Evolutionary conservation across 2,329 filamentous ascomycete genomes (phyloP), one percentile per base, ranked within the genome.

Genomic region (Aspergillus spinulosporus): DNA sequence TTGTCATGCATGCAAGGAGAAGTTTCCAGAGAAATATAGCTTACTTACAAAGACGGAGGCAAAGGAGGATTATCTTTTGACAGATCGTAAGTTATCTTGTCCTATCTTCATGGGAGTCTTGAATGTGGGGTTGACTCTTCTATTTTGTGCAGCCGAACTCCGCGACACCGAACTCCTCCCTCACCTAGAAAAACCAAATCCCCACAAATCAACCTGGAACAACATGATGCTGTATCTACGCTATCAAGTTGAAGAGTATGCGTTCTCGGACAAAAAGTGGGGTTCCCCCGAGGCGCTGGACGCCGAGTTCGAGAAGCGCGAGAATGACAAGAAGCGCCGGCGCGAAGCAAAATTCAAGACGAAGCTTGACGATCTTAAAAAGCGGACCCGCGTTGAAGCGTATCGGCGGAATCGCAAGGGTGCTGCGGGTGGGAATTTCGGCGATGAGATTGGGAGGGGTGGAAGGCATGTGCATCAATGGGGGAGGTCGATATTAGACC

Each of bases 181-280:
- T 0, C 92, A 95, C 71, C 81, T 99, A 6, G 88, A 89, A 52
- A 87, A 88, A 36, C 93, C 94, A 1, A 99, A 99, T 66, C 94
- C 94, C 0, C 94, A 97, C 76, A 97, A 97, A 72, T 86, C 89
- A 0, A 92, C 92, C 57, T 99, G 92, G 90, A 92, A 97, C 73
- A 91, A 96, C 78, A 99, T 99, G 94, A 96, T 96, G 88, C 83
- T 99, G 2, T 99, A 94, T 71, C 80, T 99, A 21, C 88, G 94
- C 0, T 95, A 86, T 59, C 94, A 99, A 70, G 90, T 99, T 2
- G 94, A 99, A 70, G 91, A 92, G 55, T 97, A 97, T 69, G 94
- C 93, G 0, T 88, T 97, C 66, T 85, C 78, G 0, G 74, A 82
- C 1, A 86, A 85, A 62, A 97, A 97, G 76, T 99, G 94, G 94